phyloP scores from a whole-genome alignment of 1,139 yeast genomes.

The Arxiozyma slooffiae region DNA sequence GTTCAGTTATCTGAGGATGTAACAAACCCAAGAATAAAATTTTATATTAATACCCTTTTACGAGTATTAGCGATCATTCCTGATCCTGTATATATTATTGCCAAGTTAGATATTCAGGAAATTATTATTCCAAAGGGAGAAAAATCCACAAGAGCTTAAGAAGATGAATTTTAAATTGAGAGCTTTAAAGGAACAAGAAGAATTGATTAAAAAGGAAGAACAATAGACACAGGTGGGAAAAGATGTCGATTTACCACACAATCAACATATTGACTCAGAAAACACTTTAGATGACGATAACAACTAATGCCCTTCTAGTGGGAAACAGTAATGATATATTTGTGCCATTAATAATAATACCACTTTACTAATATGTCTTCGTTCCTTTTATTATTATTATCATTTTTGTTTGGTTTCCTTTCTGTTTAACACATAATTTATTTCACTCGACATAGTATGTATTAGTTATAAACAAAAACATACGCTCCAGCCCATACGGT shows the following conservation, averaged over 20 bases:
- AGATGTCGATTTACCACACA: constrained; percentile 34
- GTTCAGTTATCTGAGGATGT: not conserved
- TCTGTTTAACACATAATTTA: no score
- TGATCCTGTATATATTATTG: constrained; percentile 90
- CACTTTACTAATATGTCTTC: no score
- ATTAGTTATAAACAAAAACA: no score
- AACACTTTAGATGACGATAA: constrained; percentile 73
- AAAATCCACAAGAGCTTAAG: constrained; percentile 6
- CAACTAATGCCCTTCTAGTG: not conserved
- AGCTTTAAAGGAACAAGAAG: constrained; percentile 93
- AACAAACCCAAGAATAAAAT: constrained; percentile 4
- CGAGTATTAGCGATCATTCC: constrained; percentile 88
- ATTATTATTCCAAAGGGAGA: constrained; percentile 11
- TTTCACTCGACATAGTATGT: no score
- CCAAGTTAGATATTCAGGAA: constrained; percentile 76
- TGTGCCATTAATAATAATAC: no score
- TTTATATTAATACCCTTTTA: constrained; percentile 71
- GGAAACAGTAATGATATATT: no score
- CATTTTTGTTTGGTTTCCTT: no score
- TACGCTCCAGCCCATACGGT: no score
- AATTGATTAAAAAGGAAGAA: constrained; percentile 81
- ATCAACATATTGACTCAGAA: constrained; percentile 59
- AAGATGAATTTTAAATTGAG: constrained; percentile 67
- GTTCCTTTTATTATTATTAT: no score
- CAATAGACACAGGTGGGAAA: constrained; percentile 57